Evolutionary conservation across 2,329 filamentous ascomycete species (phyloP), one percentile per base, ranked within the genome.

Genomic region (Sphaerulina vaccinii): DNA sequence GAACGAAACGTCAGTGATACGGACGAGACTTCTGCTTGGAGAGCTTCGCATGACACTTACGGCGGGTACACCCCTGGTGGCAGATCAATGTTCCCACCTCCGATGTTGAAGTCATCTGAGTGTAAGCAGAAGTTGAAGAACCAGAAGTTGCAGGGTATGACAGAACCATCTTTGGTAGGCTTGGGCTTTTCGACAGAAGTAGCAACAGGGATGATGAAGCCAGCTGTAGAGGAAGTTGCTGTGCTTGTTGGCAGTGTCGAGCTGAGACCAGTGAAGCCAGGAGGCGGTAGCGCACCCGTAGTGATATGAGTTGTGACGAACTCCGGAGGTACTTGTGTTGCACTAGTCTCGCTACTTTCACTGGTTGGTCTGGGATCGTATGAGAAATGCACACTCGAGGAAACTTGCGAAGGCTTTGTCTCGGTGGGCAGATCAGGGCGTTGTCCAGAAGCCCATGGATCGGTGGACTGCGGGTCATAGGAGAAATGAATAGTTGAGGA

Each of bases 91-190:
- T 24, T 21, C 51, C 51, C 49, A 38, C 48, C 51, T 15, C 33
- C 23, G 19, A 51, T 51, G 16, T 54, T 29, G 7, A 53, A 55
- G 29, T 44, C 42, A 5, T 16, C 19, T 18, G n/a, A 55, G 3
- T 36, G 33, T 37, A 57, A 43, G 35, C 42, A 49, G 32, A 33
- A 38, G 9, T 38, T 23, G 51, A 54, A 54, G 39, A 50, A 54
- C 51, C 51, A 54, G 6, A 45, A 33, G 13, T 40, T 50, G 24
- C 51, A 54, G 13, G 51, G 41, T 18, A 54, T 45, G 22, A 49
- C 23, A 1, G 45, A 44, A 13, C 45, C 41, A 40, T 45, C 51
- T 15, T 44, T 39, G 11, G 39, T 49, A 13, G 45, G 21, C 22
- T 44, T 49, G n/a, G 46, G 39, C 19, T 44, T 18, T 9, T 33